Evolutionary conservation across 306 rosid species (phyloP), one percentile per base, ranked within the genome.

Genomic region (Quercus agrifolia): DNA sequence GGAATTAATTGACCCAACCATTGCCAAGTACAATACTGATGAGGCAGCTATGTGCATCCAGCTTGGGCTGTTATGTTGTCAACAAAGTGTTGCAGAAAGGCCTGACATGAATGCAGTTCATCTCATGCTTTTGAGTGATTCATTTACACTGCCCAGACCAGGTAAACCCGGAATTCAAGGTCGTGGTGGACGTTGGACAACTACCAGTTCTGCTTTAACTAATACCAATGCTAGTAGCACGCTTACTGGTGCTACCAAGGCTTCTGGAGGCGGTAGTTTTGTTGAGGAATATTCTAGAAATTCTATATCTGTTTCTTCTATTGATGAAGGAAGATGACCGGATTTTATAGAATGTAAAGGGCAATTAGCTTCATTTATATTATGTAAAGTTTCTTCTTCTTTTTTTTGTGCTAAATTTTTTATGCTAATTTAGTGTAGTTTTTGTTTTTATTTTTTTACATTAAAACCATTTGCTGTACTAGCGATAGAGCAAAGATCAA

Each of bases 21-120:
- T 91, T 13, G 72, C 54, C 30, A 92, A 79, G 81, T 89, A 62
- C 92, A 87, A 91, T 58, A 75, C 59, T 18, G 93, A 91, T 58
- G 98, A 94, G 83, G 97, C 88, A 58, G 97, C 97, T 35, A 92
- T 92, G 96, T 92, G 96, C 87, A 79, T 89, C 80, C 98, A 94
- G 70, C 84, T 94, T 27, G 98, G 98, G 56, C 85, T 94, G 82
- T 75, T 91, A 80, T 94, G 98, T 64, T 94, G 97, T 62, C 97
- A 92, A 80, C 87, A 94, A 23, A 86, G 62, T 56, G 3, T 86
- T 76, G 51, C 63, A 6, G 93, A 94, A 1, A 80, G 98, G 82
- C 98, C 97, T 6, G 97, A 94, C 81, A 92, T 94, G 98, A 94
- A 87, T 54, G 21, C 89, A 19, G 87, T 92, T 81, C 89, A 91